These are phyloP conservation scores for Pyrenophora teres DNA, from an alignment of 2,329 filamentous ascomycete genomes.

Conservation along the genomic window DNA sequence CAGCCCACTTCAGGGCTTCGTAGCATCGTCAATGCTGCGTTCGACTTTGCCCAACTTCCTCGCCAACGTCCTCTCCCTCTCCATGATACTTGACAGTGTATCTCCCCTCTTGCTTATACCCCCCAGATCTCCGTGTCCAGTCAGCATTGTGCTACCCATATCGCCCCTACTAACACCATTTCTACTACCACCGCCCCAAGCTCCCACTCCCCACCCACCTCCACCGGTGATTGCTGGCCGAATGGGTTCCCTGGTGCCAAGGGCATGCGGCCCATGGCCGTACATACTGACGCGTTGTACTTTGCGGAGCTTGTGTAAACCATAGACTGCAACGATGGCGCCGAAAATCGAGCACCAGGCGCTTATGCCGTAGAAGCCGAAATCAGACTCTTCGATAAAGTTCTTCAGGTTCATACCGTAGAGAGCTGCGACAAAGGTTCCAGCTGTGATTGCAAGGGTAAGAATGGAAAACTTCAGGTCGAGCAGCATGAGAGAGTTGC, in stretches of 20 bases:
- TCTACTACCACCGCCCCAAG: conserved; percentile 37
- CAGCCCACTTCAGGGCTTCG: conserved; percentile 10
- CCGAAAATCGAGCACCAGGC: conserved; percentile 72
- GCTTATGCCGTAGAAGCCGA: conserved; percentile 81
- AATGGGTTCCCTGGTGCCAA: conserved; percentile 19
- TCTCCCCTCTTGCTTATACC: conserved; percentile 28
- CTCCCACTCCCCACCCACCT: conserved; percentile 34
- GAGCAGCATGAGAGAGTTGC: conserved; percentile 95
- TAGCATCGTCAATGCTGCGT: conserved; percentile 27
- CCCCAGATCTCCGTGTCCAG: conserved; percentile 19
- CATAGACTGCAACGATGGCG: conserved; percentile 79
- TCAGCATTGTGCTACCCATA: conserved; percentile 14
- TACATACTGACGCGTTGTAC: conserved; percentile 91
- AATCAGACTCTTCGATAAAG: conserved; percentile 91
- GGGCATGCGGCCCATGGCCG: conserved; percentile 49
- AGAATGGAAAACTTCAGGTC: conserved; percentile 96
- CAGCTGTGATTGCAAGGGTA: conserved; percentile 90
- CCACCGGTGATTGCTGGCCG: conserved; percentile 5
- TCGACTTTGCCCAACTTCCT: conserved; percentile 36
- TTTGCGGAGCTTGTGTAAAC: conserved; percentile 79
- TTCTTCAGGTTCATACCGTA: conserved; percentile 99
- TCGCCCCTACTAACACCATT: conserved; percentile 26
- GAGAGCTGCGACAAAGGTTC: conserved; percentile 95
- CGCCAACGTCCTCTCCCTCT: conserved; percentile 34
- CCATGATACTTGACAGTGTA: conserved; percentile 31